Evolutionary conservation across 768 basidiomycete species (phyloP).

Genomic region (Kwoniella newhampshirensis): DNA sequence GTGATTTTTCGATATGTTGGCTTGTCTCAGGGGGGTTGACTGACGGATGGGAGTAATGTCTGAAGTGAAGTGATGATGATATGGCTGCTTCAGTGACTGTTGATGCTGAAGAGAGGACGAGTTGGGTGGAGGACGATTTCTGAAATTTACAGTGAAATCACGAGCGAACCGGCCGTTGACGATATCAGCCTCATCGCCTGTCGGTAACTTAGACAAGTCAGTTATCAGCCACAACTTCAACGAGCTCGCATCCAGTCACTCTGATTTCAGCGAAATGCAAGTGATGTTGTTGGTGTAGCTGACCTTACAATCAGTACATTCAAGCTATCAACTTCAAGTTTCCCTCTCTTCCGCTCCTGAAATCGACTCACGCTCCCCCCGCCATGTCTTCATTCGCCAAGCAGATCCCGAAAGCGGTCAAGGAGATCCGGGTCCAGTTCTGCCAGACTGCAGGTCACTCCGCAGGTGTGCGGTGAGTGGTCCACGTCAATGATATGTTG

Average conservation of each 20-base stretch:
- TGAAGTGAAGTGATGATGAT: no score
- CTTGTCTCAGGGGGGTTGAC: not conserved
- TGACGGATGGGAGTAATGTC: no score
- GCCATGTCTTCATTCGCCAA: conserved; percentile 50
- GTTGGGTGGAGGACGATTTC: not conserved
- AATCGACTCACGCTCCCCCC: not conserved
- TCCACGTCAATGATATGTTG: not conserved
- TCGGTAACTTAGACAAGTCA: no score
- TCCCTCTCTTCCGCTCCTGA: not conserved
- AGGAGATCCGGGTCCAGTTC: conserved; percentile 53
- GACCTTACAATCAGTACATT: no score
- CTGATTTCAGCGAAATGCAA: no score
- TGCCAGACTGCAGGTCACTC: conserved; percentile 49
- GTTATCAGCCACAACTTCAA: no score
- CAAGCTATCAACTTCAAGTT: no score
- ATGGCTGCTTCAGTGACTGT: not conserved
- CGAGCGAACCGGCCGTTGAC: no score
- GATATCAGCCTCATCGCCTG: no score
- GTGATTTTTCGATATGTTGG: not conserved
- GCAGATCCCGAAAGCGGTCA: conserved; percentile 50
- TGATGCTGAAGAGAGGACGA: no score
- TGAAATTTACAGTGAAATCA: not conserved
- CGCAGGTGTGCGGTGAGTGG: conserved; percentile 50
- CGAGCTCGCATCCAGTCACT: no score
- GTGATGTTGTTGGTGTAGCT: no score